Base-by-base conservation (phyloP, 495 filamentous ascomycete genomes). In the Glonium stellatum region DNA sequence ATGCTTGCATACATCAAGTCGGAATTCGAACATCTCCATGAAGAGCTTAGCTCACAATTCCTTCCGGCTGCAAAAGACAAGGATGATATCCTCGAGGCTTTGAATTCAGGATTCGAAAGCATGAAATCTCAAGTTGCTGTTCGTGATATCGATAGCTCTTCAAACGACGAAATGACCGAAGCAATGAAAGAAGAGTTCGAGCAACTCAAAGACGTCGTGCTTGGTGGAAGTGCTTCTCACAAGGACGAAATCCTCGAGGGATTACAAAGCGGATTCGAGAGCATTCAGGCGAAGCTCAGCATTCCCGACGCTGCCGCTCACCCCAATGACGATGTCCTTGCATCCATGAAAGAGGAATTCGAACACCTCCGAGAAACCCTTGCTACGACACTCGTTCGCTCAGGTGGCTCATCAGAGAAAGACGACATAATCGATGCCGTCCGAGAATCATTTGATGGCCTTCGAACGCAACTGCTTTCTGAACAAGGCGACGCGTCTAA, bases 1-100 rank as follows among this genome's bases (percentile, higher is more conserved):
- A 74, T 87, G 55, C 75, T 86, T 19, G 83, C 85, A 27, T 82
- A 86, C 52, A 84, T 96, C 71, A 87, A 85, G 69, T 81, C 84
- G 48, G 86, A 93, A 67, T 83, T 92, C 51, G 87, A 90, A 67
- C 79, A 81, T n/a, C 78, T 75, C 15, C 64, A 71, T 62, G 64
- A 72, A 53, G 51, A 67, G 12, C 46, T 75, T 36, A 65, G 47
- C 22, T 36, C 27, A 6, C 54, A 64, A 15, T 37, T 61, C 59
- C 31, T 49, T 5, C 61, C 60, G 35, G 57, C 53, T 37, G 44
- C 63, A 0, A 36, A 48, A 21, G 62, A 71, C 34, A 66, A 66
- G 31, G 64, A 68, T 18, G 67, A 71, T 13, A 64, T 75, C 11
- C 19, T 76, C 12, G 55, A 27, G 3, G 67, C 71, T 1, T 54